Evolutionary conservation across 2,329 filamentous ascomycete genomes (phyloP).

Genomic region (Fusarium keratoplasticum): DNA sequence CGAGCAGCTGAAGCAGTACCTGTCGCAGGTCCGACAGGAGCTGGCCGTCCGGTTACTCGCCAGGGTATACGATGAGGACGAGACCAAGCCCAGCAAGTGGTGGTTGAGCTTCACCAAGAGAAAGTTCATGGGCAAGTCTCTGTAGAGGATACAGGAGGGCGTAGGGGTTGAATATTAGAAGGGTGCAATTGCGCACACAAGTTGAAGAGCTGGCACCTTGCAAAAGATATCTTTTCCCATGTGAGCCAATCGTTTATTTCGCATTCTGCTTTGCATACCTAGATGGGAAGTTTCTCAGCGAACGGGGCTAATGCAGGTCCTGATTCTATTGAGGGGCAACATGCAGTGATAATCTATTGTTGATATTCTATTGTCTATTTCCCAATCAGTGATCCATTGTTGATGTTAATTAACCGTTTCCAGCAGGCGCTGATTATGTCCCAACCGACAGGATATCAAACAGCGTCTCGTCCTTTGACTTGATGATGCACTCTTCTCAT

Average conservation of each 20-base stretch:
- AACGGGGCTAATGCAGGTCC: slow-evolving; percentile 24
- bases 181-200: slow-evolving; percentile 27
- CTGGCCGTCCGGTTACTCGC: slow-evolving; percentile 84
- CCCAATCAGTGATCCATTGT: neutral
- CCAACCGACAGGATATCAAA: neutral
- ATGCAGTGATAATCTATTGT: slow-evolving; percentile 25
- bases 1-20: slow-evolving; percentile 88
- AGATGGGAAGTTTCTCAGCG: slow-evolving; percentile 1
- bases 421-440: neutral
- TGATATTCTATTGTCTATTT: neutral
- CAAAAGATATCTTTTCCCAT: slow-evolving; percentile 29
- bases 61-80: slow-evolving; percentile 84
- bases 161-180: slow-evolving; percentile 34
- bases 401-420: neutral
- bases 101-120: slow-evolving; percentile 99
- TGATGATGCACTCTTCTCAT: neutral
- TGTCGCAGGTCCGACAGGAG: slow-evolving; percentile 94
- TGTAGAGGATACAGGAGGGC: slow-evolving; percentile 59
- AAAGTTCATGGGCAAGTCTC: slow-evolving; percentile 98
- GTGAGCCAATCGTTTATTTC: slow-evolving; percentile 6
- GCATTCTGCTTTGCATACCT: neutral
- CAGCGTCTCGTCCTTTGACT: neutral
- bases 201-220: slow-evolving; percentile 31
- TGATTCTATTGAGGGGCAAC: slow-evolving; percentile 35
- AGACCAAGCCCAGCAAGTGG: slow-evolving; percentile 84